Evolutionary conservation across 495 filamentous ascomycete species (phyloP).

Genomic region (Baudoinia panamericana): DNA sequence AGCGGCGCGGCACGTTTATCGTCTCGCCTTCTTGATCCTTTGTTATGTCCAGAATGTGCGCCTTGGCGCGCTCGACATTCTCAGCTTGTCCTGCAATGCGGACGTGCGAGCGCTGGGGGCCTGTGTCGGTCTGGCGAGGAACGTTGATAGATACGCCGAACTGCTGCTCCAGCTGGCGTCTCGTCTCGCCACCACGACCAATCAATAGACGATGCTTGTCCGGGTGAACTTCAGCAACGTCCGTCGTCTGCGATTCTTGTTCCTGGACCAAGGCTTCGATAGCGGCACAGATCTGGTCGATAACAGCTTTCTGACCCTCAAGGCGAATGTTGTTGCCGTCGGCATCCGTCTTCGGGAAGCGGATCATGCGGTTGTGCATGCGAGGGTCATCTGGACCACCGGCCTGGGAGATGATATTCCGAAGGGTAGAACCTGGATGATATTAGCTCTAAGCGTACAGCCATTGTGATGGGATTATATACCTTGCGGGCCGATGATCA

Average conservation of each 20-base stretch:
- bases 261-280: constrained; percentile 69
- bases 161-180: constrained; percentile 72
- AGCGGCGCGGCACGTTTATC: constrained; percentile 58
- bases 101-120: constrained; percentile 52
- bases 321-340: constrained; percentile 77
- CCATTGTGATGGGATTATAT: constrained; percentile 29
- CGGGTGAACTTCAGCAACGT: constrained; percentile 62
- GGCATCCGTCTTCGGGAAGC: constrained; percentile 69
- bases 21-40: constrained; percentile 85
- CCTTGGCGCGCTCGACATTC: constrained; percentile 73
- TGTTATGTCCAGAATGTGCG: constrained; percentile 60
- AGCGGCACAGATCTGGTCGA: constrained; percentile 73
- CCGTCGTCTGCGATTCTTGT: constrained; percentile 62
- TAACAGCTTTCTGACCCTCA: constrained; percentile 67
- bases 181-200: constrained; percentile 75
- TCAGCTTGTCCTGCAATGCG: constrained; percentile 68
- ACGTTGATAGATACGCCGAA: constrained; percentile 86
- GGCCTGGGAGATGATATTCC: constrained; percentile 71
- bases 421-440: constrained; percentile 62
- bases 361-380: constrained; percentile 69
- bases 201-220: constrained; percentile 87
- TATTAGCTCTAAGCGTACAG: constrained; percentile 26
- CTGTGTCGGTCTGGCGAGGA: constrained; percentile 58
- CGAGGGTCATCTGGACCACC: constrained; percentile 77
- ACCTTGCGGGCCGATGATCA: constrained; percentile 82